phyloP scores from a whole-genome alignment of 257 asterid species.

The Lycium ferocissimum region DNA sequence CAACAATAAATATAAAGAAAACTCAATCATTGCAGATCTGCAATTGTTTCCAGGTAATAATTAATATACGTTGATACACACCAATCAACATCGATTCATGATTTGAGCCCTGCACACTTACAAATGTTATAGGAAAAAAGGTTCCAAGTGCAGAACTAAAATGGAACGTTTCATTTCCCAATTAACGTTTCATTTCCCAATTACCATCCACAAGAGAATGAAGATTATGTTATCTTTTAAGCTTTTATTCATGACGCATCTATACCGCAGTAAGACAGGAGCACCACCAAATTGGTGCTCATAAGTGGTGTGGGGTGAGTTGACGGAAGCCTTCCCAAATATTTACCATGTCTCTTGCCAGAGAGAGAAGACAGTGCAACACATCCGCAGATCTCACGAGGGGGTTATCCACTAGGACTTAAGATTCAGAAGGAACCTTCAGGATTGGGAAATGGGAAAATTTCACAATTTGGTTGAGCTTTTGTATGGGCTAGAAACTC shows the following conservation, averaged over 20 bases:
- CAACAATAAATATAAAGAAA: constrained; percentile 11
- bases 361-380: too few species aligned
- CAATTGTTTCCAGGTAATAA: constrained; percentile 10
- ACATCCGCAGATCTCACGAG: too few species aligned
- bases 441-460: too few species aligned
- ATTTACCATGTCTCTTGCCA: too few species aligned
- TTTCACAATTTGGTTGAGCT: too few species aligned
- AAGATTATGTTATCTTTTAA: background rate
- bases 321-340: too few species aligned
- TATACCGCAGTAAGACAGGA: background rate
- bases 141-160: background rate
- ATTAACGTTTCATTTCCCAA: background rate
- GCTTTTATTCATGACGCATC: background rate
- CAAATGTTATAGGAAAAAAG: background rate
- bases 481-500: too few species aligned
- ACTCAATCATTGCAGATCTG: background rate
- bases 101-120: background rate
- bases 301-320: too few species aligned
- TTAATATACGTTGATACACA: background rate
- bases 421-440: too few species aligned
- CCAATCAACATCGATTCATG: background rate
- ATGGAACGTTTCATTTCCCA: background rate
- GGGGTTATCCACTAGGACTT: too few species aligned
- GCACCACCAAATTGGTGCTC: background rate
- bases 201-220: background rate